Evolutionary conservation across 2,329 filamentous ascomycete genomes (phyloP), one percentile per base, ranked within the genome.

Genomic region (Colletotrichum sp.): DNA sequence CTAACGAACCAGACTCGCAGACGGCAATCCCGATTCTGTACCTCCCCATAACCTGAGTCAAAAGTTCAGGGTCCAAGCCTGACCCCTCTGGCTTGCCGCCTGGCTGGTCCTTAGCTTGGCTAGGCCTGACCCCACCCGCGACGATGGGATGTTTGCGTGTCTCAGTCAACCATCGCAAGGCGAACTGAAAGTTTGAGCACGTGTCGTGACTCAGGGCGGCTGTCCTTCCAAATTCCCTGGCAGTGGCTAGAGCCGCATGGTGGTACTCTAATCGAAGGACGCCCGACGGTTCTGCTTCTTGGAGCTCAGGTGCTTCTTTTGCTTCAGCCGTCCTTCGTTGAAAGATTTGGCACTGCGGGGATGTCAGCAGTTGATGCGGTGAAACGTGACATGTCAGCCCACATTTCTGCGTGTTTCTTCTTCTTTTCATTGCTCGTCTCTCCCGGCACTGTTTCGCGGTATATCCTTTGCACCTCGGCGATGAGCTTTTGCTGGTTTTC

Each of bases 401-500:
- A 91, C 90, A 89, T 79, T 32, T 84, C 83, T 69, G 87, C 83
- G 70, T 90, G 84, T 77, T 90, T 91, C 80, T 87, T 84, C 56
- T 82, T 84, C 81, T 88, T 91, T 28, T 86, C 85, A 2, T 79
- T 78, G 70, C 84, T 87, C 3, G 89, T 88, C 77, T 86, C 85
- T 3, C 85, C 85, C 0, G 90, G 90, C 4, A 89, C 87, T 3
- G 82, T 82, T 43, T 85, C 84, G 3, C 82, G 81, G 75, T 90
- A 91, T 65, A 91, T 88, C 32, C 83, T 83, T 32, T 80, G 81
- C 13, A 91, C 77, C 80, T 91, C 90, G 4, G 88, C 84, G 3
- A 84, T 76, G 2, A 91, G 82, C 79, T 91, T 89, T 28, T 81
- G 80, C 36, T 84, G 85, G 79, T 92, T 92, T 52, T 91, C 88